phyloP scores from a whole-genome alignment of 208 protist species.

The Naegleria lovaniensis region DNA sequence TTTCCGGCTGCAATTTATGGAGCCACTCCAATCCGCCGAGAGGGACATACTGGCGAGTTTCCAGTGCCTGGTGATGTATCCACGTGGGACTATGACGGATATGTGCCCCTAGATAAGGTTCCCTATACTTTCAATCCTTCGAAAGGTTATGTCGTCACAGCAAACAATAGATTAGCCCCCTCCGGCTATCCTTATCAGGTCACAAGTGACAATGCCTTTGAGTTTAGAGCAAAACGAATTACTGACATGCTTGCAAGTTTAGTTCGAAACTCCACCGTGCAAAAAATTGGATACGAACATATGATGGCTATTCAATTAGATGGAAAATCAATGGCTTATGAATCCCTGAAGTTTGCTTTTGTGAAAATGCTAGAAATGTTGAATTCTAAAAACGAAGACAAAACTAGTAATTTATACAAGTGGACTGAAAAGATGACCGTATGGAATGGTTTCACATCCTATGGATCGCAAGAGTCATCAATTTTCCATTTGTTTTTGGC shows the following conservation, averaged over 20 bases:
- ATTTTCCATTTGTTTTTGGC: neutral
- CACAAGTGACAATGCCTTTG: neutral
- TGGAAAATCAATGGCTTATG: neutral
- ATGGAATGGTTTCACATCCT: neutral
- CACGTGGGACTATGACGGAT: neutral
- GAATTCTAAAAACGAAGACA: neutral
- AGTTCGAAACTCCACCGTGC: neutral
- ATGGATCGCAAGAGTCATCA: neutral
- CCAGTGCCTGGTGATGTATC: neutral
- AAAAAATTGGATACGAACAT: neutral
- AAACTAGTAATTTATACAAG: neutral
- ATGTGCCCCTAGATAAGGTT: neutral
- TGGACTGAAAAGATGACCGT: neutral
- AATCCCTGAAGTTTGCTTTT: neutral
- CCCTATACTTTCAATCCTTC: neutral
- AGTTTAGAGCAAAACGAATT: neutral
- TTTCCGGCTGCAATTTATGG: neutral
- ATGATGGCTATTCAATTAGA: neutral
- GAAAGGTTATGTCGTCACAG: neutral
- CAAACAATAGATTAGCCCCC: neutral
- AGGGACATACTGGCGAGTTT: neutral
- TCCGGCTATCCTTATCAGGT: neutral
- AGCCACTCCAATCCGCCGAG: neutral
- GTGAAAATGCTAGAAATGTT: neutral
- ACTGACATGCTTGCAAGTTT: neutral